phyloP scores from a whole-genome alignment of 2,329 filamentous ascomycete species.

The Davidsoniella eucalypti region DNA sequence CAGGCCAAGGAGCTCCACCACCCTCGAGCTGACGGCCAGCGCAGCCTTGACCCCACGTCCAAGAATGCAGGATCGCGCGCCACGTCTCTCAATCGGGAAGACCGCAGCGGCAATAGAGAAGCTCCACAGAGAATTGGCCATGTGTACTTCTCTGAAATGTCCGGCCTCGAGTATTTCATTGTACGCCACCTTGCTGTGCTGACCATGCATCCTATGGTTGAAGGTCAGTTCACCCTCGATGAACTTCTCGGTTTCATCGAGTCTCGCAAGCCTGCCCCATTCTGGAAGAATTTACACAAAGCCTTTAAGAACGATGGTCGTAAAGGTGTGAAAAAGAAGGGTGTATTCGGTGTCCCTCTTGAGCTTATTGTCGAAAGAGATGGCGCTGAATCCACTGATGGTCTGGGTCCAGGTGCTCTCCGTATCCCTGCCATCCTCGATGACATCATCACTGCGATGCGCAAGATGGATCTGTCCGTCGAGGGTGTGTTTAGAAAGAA shows the following conservation, averaged over 20 bases:
- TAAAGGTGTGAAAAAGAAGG: conserved; percentile 75
- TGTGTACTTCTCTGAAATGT: conserved; percentile 90
- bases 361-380: conserved; percentile 84
- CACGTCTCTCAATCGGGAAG: conserved; percentile 20
- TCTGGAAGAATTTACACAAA: conserved; percentile 97
- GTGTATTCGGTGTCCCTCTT: conserved; percentile 77
- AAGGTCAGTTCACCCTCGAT: conserved; percentile 81
- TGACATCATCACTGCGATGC: conserved; percentile 84
- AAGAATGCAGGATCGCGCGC: conserved; percentile 3
- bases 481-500: conserved; percentile 99
- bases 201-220: conserved; percentile 83
- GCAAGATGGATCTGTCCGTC: conserved; percentile 97
- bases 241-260: conserved; percentile 88
- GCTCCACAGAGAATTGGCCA: conserved; percentile 42
- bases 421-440: conserved; percentile 91
- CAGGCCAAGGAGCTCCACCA: conserved; percentile 74
- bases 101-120: conserved; percentile 34
- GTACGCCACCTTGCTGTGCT: conserved; percentile 88
- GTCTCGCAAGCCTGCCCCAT: conserved; percentile 70
- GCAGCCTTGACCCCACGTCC: conserved; percentile 4
- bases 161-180: conserved; percentile 92
- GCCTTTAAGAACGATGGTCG: conserved; percentile 77
- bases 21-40: conserved; percentile 42
- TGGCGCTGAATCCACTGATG: conserved; percentile 93
- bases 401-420: conserved; percentile 78